Conservation (phyloP, 106 monocot species). For the Dendrobium huoshanense region DNA sequence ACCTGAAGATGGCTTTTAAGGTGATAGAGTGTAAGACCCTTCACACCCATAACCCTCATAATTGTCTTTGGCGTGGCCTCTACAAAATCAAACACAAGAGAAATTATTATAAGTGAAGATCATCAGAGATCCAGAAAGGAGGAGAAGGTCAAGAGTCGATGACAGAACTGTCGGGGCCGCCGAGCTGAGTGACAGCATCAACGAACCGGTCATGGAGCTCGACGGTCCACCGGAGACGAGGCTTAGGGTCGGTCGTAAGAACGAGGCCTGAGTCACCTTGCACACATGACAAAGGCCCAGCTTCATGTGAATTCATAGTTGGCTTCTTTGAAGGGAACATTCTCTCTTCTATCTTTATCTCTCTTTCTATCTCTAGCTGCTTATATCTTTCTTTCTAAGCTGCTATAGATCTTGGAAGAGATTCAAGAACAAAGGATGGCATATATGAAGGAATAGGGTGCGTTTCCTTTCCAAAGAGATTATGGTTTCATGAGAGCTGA, state of each 20-base stretch:
- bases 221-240: conserved; percentile 53
- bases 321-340: conserved; percentile 72
- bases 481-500: neutral
- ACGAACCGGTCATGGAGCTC: conserved; percentile 63
- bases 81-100: conserved; percentile 15
- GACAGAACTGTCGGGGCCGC: conserved; percentile 45
- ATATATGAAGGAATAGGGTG: conserved; percentile 43
- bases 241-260: conserved; percentile 60
- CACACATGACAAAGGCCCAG: conserved; percentile 4
- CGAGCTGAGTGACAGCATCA: conserved; percentile 51
- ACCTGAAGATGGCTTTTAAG: conserved; percentile 67
- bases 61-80: conserved; percentile 35
- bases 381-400: conserved; percentile 13
- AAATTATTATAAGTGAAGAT: neutral
- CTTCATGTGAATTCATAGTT: conserved; percentile 18
- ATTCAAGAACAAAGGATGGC: conserved; percentile 63
- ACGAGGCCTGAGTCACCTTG: conserved; percentile 52
- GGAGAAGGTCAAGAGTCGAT: neutral
- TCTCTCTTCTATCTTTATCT: conserved; percentile 19
- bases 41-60: conserved; percentile 55
- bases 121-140: neutral
- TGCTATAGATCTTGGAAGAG: conserved; percentile 25
- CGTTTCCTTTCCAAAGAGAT: conserved; percentile 19
- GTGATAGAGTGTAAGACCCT: conserved; percentile 56
- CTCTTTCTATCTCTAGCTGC: conserved; percentile 13